Base-by-base conservation (phyloP, 495 filamentous ascomycete species). In the Sporormia fimetaria region DNA sequence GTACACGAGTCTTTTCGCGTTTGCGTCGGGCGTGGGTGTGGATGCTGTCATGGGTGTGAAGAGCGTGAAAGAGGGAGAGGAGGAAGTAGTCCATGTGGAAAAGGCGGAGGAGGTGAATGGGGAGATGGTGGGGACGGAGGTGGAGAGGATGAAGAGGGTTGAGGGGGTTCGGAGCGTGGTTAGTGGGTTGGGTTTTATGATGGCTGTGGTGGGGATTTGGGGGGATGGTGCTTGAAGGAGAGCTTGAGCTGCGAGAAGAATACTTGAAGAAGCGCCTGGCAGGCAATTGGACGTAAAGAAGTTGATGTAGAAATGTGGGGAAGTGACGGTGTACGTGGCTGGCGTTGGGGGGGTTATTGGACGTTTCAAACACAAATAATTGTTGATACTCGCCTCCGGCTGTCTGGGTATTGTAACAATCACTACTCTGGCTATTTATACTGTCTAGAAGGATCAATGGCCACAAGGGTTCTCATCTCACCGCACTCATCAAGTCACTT, bases 151-250 rank as follows among this genome's bases (percentile, higher is more conserved):
- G 58, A 67, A 73, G 46, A 62, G 66, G 48, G 67, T 70, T 44
- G 75, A 85, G 61, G 52, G 70, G 16, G 61, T 73, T 11, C 70
- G 81, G 57, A 66, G 69, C 17, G 72, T 60, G 8, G 57, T 88
- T 20, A 68, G 72, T 18, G 79, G 78, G 1, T 9, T 80, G 39
- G 84, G 73, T 0, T 79, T 92, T 55, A 55, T 72, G 23, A 78
- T 93, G 66, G 76, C 74, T 3, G 73, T 93, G 27, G 69, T 94
- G 16, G 87, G 87, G 1, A 72, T 93, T 47, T 94, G 87, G 87
- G 87, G 87, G 1, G 87, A 94, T 67, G 80, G 44, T 11, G 39
- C 45, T 10, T 49, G 16, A 42, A 21, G 25, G 25, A n/a, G 25
- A 27, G 25, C 25, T 27, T 7, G 25, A n/a, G 12, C 12, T 27